These are phyloP conservation scores for Phytophthora ohioensis DNA, from an alignment of 352 stramenopile species.

Conservation along the genomic window DNA sequence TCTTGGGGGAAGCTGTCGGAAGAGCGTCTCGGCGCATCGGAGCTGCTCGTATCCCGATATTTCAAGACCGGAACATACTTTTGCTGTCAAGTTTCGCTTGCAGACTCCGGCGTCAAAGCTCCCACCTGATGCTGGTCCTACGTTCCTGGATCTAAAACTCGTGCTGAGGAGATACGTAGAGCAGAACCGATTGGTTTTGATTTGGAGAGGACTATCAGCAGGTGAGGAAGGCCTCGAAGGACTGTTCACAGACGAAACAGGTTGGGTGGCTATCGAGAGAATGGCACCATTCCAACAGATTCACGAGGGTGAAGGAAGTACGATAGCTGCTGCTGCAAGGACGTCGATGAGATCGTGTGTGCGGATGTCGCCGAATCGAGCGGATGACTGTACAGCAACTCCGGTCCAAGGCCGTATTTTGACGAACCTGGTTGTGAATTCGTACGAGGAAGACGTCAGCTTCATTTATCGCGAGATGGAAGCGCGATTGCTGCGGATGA, in stretches of 20 bases:
- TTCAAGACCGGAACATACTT: slow-evolving; percentile 41
- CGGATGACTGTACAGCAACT: slow-evolving; percentile 10
- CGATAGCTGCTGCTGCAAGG: slow-evolving; percentile 5
- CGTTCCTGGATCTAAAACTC: slow-evolving; percentile 45
- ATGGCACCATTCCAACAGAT: slow-evolving; percentile 20
- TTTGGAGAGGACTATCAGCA: slow-evolving; percentile 44
- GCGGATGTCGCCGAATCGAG: slow-evolving; percentile 30
- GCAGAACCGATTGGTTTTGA: slow-evolving; percentile 36
- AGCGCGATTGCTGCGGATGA: slow-evolving; percentile 37
- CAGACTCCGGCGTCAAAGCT: slow-evolving; percentile 21
- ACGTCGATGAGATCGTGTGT: slow-evolving; percentile 44
- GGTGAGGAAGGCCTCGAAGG: slow-evolving; percentile 45
- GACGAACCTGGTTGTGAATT: slow-evolving; percentile 41
- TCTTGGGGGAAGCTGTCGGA: slow-evolving; percentile 38
- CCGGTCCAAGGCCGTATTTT: slow-evolving; percentile 16
- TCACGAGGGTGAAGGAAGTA: background rate
- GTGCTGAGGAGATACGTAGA: slow-evolving; percentile 49
- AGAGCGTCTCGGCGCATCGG: slow-evolving; percentile 38
- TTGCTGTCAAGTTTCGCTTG: slow-evolving; percentile 47
- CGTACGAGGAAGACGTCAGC: slow-evolving; percentile 48
- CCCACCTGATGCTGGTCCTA: background rate
- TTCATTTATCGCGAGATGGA: slow-evolving; percentile 54
- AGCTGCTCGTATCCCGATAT: slow-evolving; percentile 45
- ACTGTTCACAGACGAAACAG: slow-evolving; percentile 40
- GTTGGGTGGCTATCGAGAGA: slow-evolving; percentile 41